Conservation (phyloP, 2,329 filamentous ascomycete species). For the Diaporthe nobilis region DNA sequence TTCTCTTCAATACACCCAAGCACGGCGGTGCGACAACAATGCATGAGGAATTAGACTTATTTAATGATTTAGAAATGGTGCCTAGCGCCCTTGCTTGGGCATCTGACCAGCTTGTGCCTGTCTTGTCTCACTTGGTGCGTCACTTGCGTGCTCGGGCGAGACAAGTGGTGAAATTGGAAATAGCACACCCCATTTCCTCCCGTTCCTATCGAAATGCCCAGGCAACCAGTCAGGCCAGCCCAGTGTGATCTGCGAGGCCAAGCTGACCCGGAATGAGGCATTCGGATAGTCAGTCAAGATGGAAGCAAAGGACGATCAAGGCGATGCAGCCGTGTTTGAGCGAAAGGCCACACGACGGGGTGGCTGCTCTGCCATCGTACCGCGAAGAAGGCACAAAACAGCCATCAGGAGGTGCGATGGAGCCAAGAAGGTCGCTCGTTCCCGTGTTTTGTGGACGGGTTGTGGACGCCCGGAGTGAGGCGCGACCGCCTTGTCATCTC, state of each 20-base stretch:
- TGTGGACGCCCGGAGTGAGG: conserved; percentile 8
- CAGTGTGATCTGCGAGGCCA: conserved; percentile 14
- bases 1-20: neutral
- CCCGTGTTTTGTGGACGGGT: conserved; percentile 20
- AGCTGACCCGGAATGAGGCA: neutral
- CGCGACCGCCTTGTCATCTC: conserved; percentile 6
- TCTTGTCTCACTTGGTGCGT: conserved; percentile 22
- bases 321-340: neutral
- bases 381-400: neutral
- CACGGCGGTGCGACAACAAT: neutral
- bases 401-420: conserved; percentile 8
- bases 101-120: conserved; percentile 4
- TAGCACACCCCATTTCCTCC: neutral
- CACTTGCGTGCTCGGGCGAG: conserved; percentile 14
- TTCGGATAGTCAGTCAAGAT: neutral
- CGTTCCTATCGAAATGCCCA: neutral
- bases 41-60: conserved; percentile 22
- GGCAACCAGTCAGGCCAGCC: neutral
- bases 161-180: conserved; percentile 17
- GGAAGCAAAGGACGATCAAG: neutral
- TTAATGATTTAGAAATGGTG: conserved; percentile 37
- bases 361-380: neutral
- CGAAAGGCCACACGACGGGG: neutral
- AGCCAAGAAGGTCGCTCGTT: neutral
- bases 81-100: conserved; percentile 10